Percentiles rank a stretch among this genome's conserved stretches.
Evolutionary conservation across 805 yeast species (phyloP).

Genomic region (Maudiozyma serrabonitensis): DNA sequence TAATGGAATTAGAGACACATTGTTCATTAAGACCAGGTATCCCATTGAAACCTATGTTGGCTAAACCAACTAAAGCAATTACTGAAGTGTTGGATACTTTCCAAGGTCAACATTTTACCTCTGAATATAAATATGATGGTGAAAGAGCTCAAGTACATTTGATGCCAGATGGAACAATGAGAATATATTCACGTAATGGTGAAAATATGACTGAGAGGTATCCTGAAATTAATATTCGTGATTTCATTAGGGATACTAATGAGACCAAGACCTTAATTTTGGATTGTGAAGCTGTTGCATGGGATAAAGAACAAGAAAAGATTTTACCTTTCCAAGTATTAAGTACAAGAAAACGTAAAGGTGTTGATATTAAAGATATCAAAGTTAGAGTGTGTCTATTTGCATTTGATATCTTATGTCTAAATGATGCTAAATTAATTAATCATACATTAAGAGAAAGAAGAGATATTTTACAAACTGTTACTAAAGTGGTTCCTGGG

Average conservation of each 20-base stretch:
- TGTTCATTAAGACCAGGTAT: slow-evolving; percentile 82
- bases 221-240: slow-evolving; percentile 76
- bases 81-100: slow-evolving; percentile 88
- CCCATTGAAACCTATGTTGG: slow-evolving; percentile 95
- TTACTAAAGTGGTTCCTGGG: slow-evolving; percentile 56
- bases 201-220: slow-evolving; percentile 95
- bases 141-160: slow-evolving; percentile 94
- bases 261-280: slow-evolving; percentile 54
- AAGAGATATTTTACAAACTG: slow-evolving; percentile 46
- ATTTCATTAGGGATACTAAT: slow-evolving; percentile 36
- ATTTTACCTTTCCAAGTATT: slow-evolving; percentile 89
- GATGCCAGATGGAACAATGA: slow-evolving; percentile 51
- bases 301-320: slow-evolving; percentile 71
- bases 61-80: slow-evolving; percentile 91
- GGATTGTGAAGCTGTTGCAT: slow-evolving; percentile 97
- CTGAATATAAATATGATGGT: slow-evolving; percentile 96
- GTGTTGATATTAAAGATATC: slow-evolving; percentile 76
- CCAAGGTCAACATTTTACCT: slow-evolving; percentile 75
- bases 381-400: slow-evolving; percentile 87
- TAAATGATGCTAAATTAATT: slow-evolving; percentile 64
- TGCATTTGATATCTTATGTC: slow-evolving; percentile 78
- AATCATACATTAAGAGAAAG: slow-evolving; percentile 61
- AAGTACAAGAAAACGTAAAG: slow-evolving; percentile 90
- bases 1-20: slow-evolving; percentile 51
- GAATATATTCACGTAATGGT: slow-evolving; percentile 84